Evolutionary conservation across 441 rosid genomes (phyloP), one percentile per base, ranked within the genome.

Genomic region (Isatis lusitanica): DNA sequence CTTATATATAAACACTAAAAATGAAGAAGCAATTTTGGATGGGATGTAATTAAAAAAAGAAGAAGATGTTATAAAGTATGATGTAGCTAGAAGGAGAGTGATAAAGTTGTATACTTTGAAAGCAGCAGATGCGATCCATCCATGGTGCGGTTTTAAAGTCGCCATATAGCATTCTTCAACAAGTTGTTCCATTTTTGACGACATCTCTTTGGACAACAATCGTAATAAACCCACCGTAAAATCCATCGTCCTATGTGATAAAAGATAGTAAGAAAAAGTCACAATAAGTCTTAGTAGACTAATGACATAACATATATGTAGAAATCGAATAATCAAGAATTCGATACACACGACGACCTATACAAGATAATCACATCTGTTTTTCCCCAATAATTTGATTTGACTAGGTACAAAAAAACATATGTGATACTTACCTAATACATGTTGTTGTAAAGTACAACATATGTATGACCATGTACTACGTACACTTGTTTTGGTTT

Each of bases 91-190:
- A 39, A 17, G 31, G 35, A 48, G 35, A 31, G 9, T 24, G 68
- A 30, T 47, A 7, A 73, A 56, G 47, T 1, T 35, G 36, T 57
- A 17, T 83, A 92, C 98, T 85, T 79, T 94, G 82, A 85, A 88
- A 80, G 98, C 97, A 63, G 97, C 97, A 12, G 88, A 81, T 2
- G 98, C 87, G 70, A 94, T 94, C 97, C 98, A 94, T 59, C 97
- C 89, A 84, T 94, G 98, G 85, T 92, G 86, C 2, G 86, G 94
- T 82, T 90, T 94, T 71, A 94, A 82, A 66, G 94, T 87, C 33
- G 63, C 15, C 63, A 68, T 79, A 68, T 94, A 92, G 39, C 96
- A 83, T 56, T 90, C 96, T 84, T 90, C 96, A 79, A 94, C 97
- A 63, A 83, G 83, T 74, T 84, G 71, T 79, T 88, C 94, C 90